phyloP scores from a whole-genome alignment of 148 eudicot genomes.

The Arbutus unedo region DNA sequence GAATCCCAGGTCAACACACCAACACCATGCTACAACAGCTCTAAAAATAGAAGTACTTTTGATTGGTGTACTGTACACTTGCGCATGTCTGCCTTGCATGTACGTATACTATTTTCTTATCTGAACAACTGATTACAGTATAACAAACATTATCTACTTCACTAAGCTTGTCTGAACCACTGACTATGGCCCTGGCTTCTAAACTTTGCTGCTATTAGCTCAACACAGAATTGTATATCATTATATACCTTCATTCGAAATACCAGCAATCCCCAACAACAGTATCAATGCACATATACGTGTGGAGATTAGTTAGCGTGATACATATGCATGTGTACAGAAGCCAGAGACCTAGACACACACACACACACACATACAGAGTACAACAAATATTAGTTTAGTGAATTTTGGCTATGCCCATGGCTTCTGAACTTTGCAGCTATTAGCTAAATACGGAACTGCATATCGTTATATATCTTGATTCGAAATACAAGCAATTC shows the following conservation, averaged over 20 bases:
- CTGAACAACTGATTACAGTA: background rate
- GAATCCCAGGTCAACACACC: background rate
- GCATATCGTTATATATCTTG: no score
- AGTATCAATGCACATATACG: background rate
- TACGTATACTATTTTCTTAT: background rate
- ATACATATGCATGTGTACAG: background rate
- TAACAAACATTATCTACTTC: conserved; percentile 1
- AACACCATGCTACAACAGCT: background rate
- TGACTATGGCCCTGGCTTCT: background rate
- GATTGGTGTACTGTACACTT: background rate
- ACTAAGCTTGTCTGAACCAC: background rate
- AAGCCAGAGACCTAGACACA: background rate
- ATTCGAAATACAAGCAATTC: no score
- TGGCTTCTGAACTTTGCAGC: no score
- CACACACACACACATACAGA: no score
- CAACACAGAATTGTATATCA: background rate
- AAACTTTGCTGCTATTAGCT: background rate
- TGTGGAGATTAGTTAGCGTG: background rate
- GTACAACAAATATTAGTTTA: no score
- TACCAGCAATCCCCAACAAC: background rate
- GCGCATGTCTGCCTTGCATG: background rate
- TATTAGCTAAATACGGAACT: no score
- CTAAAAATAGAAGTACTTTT: background rate
- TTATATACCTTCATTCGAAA: background rate
- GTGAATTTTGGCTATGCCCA: no score